Evolutionary conservation across 202 grass and related monocot genomes (phyloP).

Genomic region (Thinopyrum obtusiflorum): DNA sequence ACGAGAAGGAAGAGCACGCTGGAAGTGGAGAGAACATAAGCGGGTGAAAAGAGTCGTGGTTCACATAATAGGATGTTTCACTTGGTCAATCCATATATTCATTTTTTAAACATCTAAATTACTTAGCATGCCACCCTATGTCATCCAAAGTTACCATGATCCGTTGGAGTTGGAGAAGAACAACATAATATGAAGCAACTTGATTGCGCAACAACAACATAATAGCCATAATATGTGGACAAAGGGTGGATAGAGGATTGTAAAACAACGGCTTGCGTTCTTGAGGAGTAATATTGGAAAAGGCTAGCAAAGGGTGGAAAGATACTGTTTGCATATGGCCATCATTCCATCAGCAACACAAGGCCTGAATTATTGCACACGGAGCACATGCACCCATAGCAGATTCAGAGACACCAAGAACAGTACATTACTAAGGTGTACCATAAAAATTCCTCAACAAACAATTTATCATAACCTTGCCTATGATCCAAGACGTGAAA

Average conservation of each 20-base stretch:
- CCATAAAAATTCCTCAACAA: background rate
- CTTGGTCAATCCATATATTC: background rate
- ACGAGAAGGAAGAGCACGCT: no score
- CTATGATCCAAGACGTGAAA: background rate
- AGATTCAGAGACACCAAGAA: slow-evolving; percentile 21
- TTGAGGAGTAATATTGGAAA: no score
- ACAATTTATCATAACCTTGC: background rate
- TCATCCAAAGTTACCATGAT: no score
- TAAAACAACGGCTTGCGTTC: background rate
- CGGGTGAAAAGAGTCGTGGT: no score
- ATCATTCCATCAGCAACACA: background rate
- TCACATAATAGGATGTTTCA: background rate
- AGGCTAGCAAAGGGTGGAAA: background rate
- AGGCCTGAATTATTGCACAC: background rate
- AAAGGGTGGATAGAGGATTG: background rate
- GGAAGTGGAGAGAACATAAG: no score
- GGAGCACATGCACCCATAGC: background rate
- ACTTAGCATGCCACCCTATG: no score
- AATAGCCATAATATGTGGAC: background rate
- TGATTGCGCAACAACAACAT: background rate
- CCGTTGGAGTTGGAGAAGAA: no score
- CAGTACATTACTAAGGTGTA: background rate
- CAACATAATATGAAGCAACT: background rate
- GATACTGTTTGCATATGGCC: background rate
- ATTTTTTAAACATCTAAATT: no score